Conservation (phyloP, 106 monocot species). For the Dendrobium chrysotoxum region DNA sequence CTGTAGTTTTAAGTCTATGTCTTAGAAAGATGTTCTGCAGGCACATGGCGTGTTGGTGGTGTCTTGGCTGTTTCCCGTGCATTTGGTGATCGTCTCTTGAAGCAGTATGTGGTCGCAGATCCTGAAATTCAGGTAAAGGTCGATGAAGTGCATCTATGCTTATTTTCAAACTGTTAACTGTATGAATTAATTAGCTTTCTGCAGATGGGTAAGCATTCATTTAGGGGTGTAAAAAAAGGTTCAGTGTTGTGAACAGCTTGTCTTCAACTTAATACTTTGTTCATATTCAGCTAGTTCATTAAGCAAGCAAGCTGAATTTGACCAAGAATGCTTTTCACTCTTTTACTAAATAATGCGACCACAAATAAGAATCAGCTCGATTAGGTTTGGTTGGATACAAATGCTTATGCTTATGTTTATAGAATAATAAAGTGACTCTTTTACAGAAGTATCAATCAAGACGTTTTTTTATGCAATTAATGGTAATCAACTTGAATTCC, state of each 20-base stretch:
- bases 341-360: too few species aligned
- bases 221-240: neutral
- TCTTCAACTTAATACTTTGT: too few species aligned
- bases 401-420: neutral
- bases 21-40: constrained; percentile 15
- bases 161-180: too few species aligned
- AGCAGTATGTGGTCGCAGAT: constrained; percentile 83
- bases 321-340: too few species aligned
- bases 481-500: too few species aligned
- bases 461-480: too few species aligned
- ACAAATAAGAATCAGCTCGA: neutral
- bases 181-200: too few species aligned
- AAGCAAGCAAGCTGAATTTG: too few species aligned
- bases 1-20: neutral
- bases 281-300: too few species aligned
- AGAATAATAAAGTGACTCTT: too few species aligned
- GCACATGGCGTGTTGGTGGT: constrained; percentile 90
- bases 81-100: constrained; percentile 76
- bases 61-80: constrained; percentile 90
- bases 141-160: neutral
- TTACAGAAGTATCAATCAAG: too few species aligned
- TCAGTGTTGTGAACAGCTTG: neutral
- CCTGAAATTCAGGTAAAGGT: constrained; percentile 68
- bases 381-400: neutral
- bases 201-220: too few species aligned